Evolutionary conservation across 2,329 filamentous ascomycete genomes (phyloP), one percentile per base, ranked within the genome.

Genomic region (Immersiporthe knoxdaviesiana): DNA sequence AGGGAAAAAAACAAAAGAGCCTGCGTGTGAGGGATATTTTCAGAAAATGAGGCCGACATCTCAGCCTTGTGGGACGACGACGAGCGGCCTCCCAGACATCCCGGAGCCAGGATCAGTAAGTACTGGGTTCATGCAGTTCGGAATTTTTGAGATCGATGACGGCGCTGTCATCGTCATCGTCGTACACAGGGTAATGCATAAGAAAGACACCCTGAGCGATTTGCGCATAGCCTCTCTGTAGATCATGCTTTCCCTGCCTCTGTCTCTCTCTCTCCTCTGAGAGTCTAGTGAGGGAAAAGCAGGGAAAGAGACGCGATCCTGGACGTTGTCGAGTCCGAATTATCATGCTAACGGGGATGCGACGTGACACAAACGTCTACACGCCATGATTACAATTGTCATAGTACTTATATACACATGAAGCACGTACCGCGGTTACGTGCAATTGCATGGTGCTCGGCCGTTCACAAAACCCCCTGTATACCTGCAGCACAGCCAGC

Each of bases 1-100:
- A 58, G 32, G 14, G 8, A 30, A n/a, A 7, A 39, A 39, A 56
- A 21, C 11, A n/a, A 47, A 16, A 5, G 14, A 21, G 32, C 35
- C 35, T 35, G 35, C 35, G n/a, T 8, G 35, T 35, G 4, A 4
- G 8, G 35, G 4, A 35, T 18, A 37, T 14, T 21, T 18, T 8
- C n/a, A 3, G 8, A n/a, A 18, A 37, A 59, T 18, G 56, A 59
- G 18, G 32, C 56, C 56, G 56, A 21, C 16, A n/a, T 37, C 32
- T 59, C 56, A 59, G 56, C 56, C 56, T 59, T 11, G 56, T 24
- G 30, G 32, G 32, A 59, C 18, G n/a, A n/a, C 16, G 56, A 37
- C 30, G 56, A 59, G 27, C 16, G 27, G 56, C 21, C 32, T 59
- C 32, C 10, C 16, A 21, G 32, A 5, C 27, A 24, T 32, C 35